phyloP scores from a whole-genome alignment of 345 rosid species.

The Salix udensis region DNA sequence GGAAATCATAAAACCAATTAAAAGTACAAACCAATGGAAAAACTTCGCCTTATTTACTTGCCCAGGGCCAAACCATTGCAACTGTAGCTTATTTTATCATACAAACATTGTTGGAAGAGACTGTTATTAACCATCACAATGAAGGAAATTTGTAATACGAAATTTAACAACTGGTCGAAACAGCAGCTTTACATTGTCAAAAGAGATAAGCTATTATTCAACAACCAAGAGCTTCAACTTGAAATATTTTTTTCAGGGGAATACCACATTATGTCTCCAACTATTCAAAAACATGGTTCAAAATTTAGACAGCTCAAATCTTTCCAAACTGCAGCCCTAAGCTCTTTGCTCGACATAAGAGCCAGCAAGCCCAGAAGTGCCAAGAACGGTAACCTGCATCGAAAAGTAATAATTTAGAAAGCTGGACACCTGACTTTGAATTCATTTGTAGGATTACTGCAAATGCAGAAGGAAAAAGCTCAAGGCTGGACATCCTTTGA shows the following conservation, averaged over 20 bases:
- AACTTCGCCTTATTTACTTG: too few species aligned
- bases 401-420: background rate
- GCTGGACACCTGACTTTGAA: background rate
- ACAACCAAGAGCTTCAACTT: background rate
- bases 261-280: conserved; percentile 1
- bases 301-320: background rate
- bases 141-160: background rate
- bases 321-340: background rate
- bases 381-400: conserved; percentile 74
- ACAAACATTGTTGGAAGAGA: background rate
- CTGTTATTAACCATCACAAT: background rate
- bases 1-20: too few species aligned
- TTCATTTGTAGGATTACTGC: background rate
- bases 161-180: background rate
- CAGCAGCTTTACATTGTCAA: background rate
- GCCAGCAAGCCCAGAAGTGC: conserved; percentile 89
- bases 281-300: conserved; percentile 8
- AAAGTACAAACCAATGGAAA: background rate
- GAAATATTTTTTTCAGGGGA: conserved; percentile 1
- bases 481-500: background rate
- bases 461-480: background rate
- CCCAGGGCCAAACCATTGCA: background rate
- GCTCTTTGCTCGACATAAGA: conserved; percentile 86
- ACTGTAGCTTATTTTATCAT: background rate
- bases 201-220: conserved; percentile 6